Conservation (phyloP, 225 moss, liverwort and hornwort genomes). For the Climacium dendroides region DNA sequence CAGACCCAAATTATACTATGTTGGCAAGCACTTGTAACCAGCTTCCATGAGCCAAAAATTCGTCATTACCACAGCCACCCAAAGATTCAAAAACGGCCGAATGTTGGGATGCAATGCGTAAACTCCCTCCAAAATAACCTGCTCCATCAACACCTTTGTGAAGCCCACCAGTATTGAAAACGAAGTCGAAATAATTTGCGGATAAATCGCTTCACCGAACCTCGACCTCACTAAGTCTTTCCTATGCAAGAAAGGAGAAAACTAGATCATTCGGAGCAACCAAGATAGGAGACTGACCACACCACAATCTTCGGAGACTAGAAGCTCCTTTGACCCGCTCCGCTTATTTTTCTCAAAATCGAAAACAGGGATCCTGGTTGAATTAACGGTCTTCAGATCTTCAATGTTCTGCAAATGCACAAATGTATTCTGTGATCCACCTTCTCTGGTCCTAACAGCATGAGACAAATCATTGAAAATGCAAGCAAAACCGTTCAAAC, state of each 20-base stretch:
- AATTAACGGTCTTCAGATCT: constrained; percentile 40
- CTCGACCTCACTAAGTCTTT: background rate
- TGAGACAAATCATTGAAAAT: background rate
- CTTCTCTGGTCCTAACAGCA: background rate
- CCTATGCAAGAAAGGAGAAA: background rate
- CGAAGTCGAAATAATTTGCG: constrained; percentile 2
- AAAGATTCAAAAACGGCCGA: constrained; percentile 68
- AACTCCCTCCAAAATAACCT: constrained; percentile 80
- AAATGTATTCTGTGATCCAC: background rate
- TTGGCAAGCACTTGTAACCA: background rate
- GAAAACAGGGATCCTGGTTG: constrained; percentile 69
- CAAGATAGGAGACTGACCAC: constrained; percentile 42
- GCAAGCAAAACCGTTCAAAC: background rate
- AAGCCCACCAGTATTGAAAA: constrained; percentile 3
- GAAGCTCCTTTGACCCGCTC: constrained; percentile 54
- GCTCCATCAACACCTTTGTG: constrained; percentile 24
- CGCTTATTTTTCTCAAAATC: constrained; percentile 71
- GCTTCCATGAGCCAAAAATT: background rate
- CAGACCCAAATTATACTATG: background rate
- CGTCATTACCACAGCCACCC: constrained; percentile 66
- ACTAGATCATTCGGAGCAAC: background rate
- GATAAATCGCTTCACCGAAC: background rate
- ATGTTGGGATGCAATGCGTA: constrained; percentile 78
- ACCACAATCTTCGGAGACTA: constrained; percentile 71
- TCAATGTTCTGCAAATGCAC: constrained; percentile 59